Evolutionary conservation across 2,329 filamentous ascomycete genomes (phyloP), one percentile per base, ranked within the genome.

Genomic region (Ilyonectria mors-panacis): DNA sequence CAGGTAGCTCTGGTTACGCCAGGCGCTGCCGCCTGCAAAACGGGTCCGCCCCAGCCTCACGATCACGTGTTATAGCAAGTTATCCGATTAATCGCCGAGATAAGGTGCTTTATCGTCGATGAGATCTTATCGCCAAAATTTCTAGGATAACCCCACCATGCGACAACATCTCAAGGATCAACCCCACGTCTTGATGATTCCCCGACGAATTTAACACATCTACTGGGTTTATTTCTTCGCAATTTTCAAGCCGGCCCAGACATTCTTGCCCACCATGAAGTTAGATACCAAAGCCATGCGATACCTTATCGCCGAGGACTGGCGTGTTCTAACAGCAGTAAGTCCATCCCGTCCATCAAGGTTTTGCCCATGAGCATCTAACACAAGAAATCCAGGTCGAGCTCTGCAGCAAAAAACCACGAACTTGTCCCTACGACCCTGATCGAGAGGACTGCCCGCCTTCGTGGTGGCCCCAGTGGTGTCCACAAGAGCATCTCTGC

Each of bases 211-310:
- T 57, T 58, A 65, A 57, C 45, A 55, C 44, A 21, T 39, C 23
- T 35, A 57, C 39, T 17, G 19, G 30, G 45, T 19, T 53, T 45
- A 28, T 65, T 17, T 63, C 42, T 50, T 39, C 15, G 10, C 61
- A 59, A 28, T 30, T 59, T 45, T 17, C 26, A 21, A 15, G 3
- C 35, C 28, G 9, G 7, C n/a, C 10, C 7, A 44, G 42, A 51
- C 26, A 1, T 13, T 21, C 6, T 37, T 45, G 35, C 33, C 65
- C 77, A 83, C 67, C 71, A 99, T 99, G 96, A 97, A 96, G 86
- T 90, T 99, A 80, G 94, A 99, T 80, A 95, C 95, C 56, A 94
- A 94, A 80, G 92, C 93, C 56, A 91, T 99, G 84, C 94, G 97
- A 80, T 95, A 99, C 82, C 89, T 99, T 80, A 92, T 93, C 57